Evolutionary conservation across 2,329 filamentous ascomycete species (phyloP).

Genomic region (Ramularia collo-cygni): DNA sequence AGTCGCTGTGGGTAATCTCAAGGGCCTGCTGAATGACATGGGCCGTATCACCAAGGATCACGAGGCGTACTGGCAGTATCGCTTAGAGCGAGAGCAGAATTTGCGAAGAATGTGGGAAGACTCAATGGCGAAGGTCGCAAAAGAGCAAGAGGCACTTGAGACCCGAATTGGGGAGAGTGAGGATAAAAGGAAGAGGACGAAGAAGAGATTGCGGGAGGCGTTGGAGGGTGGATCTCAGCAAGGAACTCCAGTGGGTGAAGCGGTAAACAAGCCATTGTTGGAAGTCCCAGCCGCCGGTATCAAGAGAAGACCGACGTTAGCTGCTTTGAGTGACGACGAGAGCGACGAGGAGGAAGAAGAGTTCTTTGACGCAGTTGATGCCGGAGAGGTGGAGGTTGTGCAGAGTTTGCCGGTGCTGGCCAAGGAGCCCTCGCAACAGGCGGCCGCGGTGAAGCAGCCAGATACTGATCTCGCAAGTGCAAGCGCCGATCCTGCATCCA

Average conservation of each 20-base stretch:
- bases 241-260: constrained; percentile 4
- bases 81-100: constrained; percentile 82
- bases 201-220: constrained; percentile 79
- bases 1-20: constrained; percentile 78
- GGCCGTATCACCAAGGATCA: constrained; percentile 89
- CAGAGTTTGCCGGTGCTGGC: constrained; percentile 49
- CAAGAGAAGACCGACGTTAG: constrained; percentile 60
- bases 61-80: constrained; percentile 95
- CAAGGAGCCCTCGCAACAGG: constrained; percentile 30
- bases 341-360: constrained; percentile 81
- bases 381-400: constrained; percentile 78
- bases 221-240: constrained; percentile 48
- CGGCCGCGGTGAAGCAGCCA: constrained; percentile 17
- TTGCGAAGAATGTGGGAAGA: constrained; percentile 97
- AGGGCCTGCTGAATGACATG: constrained; percentile 75
- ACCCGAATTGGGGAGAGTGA: constrained; percentile 83
- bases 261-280: constrained; percentile 11
- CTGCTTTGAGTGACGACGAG: constrained; percentile 57
- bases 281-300: constrained; percentile 19
- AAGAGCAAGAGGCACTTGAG: constrained; percentile 87
- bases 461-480: constrained; percentile 25
- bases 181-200: constrained; percentile 80
- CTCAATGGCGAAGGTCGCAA: constrained; percentile 94
- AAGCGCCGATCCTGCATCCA: too few species aligned
- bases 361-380: constrained; percentile 95